Evolutionary conservation across 345 rosid species (phyloP).

Genomic region (Citrus reticulata): DNA sequence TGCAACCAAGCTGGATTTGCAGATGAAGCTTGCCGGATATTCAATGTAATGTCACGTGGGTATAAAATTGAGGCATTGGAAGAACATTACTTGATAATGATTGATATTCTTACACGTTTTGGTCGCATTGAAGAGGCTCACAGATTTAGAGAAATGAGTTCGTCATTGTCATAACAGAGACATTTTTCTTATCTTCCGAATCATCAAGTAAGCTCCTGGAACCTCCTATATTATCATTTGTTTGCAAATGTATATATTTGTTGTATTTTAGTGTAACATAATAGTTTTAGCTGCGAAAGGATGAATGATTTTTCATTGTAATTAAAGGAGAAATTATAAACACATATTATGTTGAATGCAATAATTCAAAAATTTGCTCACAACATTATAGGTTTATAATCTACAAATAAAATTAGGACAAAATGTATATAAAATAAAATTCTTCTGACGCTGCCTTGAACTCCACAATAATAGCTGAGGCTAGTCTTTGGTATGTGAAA

Average conservation of each 20-base stretch:
- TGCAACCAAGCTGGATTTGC: conserved; percentile 69
- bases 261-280: background rate
- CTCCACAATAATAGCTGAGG: too few relatives aligned
- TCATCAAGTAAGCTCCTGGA: background rate
- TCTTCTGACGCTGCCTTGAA: too few relatives aligned
- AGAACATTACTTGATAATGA: conserved; percentile 39
- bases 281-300: background rate
- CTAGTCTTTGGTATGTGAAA: too few relatives aligned
- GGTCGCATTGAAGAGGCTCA: conserved; percentile 45
- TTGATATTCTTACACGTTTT: conserved; percentile 36
- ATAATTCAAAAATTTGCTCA: too few relatives aligned
- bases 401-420: too few relatives aligned
- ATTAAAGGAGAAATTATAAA: background rate
- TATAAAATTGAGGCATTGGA: conserved; percentile 44
- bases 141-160: conserved; percentile 33
- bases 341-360: background rate
- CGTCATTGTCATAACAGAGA: conserved; percentile 10
- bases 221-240: background rate
- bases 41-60: conserved; percentile 42
- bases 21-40: conserved; percentile 58
- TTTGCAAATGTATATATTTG: background rate
- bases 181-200: background rate
- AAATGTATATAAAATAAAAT: too few relatives aligned
- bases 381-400: too few relatives aligned
- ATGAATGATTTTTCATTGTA: background rate